These are phyloP conservation scores for Saxophila tyrrhenica DNA, from an alignment of 495 filamentous ascomycete species.

Conservation along the genomic window DNA sequence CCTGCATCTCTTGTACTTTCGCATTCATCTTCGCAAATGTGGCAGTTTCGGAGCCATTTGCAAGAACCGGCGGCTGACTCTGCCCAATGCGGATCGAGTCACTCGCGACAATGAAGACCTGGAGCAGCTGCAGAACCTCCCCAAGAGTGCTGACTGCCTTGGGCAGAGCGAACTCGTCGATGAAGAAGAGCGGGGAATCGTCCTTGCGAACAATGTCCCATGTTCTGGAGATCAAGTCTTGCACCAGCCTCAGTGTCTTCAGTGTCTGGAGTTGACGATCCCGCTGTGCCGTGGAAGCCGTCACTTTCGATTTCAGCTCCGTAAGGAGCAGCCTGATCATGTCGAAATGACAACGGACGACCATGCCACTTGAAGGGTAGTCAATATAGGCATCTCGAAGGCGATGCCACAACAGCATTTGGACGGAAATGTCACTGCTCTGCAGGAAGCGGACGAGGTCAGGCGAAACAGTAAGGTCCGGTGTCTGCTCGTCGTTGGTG, in stretches of 20 bases:
- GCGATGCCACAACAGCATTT: constrained; percentile 76
- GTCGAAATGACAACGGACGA: constrained; percentile 72
- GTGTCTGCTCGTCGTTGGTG: neutral
- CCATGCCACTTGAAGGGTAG: constrained; percentile 56
- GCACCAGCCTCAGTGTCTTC: constrained; percentile 62
- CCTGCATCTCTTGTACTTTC: constrained; percentile 62
- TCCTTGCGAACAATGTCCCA: constrained; percentile 48
- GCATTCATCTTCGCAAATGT: constrained; percentile 53
- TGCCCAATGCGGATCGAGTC: constrained; percentile 69
- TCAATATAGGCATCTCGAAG: constrained; percentile 84
- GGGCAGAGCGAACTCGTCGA: constrained; percentile 65
- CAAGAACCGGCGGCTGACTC: constrained; percentile 33
- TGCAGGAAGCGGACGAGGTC: constrained; percentile 79
- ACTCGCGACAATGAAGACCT: constrained; percentile 68
- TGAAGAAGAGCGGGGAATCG: constrained; percentile 64
- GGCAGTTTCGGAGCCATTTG: constrained; percentile 26
- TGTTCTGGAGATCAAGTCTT: constrained; percentile 59
- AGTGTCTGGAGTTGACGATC: constrained; percentile 58
- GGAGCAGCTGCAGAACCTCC: constrained; percentile 56
- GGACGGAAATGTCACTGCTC: constrained; percentile 64
- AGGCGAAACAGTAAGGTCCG: constrained; percentile 1
- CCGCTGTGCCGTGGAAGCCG: constrained; percentile 46
- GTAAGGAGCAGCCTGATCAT: constrained; percentile 70
- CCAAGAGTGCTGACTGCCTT: constrained; percentile 57
- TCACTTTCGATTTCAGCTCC: constrained; percentile 55